Evolutionary conservation across 768 basidiomycete genomes (phyloP).

Genomic region (Boletus patriciae): DNA sequence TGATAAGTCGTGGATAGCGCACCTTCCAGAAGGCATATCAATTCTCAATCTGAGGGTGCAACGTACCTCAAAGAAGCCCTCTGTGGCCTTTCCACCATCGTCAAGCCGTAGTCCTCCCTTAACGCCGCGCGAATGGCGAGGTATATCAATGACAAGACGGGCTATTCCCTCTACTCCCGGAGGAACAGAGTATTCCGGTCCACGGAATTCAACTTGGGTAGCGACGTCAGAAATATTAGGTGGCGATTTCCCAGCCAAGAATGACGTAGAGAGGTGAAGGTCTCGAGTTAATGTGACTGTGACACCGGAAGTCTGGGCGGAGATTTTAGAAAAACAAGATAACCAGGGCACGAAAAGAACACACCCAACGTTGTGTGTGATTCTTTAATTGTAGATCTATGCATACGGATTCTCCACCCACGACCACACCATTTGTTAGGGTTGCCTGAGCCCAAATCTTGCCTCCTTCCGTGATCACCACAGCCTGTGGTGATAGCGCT

Average conservation of each 20-base stretch:
- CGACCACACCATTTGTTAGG: conserved; percentile 58
- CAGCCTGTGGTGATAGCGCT: conserved; percentile 49
- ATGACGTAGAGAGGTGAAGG: conserved; percentile 51
- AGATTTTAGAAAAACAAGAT: conserved; percentile 4
- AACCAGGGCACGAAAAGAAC: conserved; percentile 5
- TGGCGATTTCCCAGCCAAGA: conserved; percentile 25
- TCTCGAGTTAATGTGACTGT: conserved; percentile 59
- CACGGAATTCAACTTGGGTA: conserved; percentile 67
- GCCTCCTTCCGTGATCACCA: conserved; percentile 73
- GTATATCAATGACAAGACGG: conserved; percentile 78
- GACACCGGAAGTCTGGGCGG: conserved; percentile 62
- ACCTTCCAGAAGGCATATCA: conserved; percentile 70
- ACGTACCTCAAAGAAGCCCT: conserved; percentile 67
- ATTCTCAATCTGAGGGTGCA: conserved; percentile 64
- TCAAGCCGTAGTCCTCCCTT: conserved; percentile 61
- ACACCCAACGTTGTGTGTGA: conserved; percentile 76
- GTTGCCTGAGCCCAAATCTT: conserved; percentile 76
- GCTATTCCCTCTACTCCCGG: conserved; percentile 80
- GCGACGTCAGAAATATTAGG: conserved; percentile 62
- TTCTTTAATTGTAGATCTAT: conserved; percentile 81
- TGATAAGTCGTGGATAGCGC: conserved; percentile 22
- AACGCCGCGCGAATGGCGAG: conserved; percentile 60
- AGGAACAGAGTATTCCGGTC: conserved; percentile 70
- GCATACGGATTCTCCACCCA: conserved; percentile 69
- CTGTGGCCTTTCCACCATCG: conserved; percentile 43